phyloP scores from a whole-genome alignment of 768 basidiomycete genomes.

The Hygrocybe coccinea region DNA sequence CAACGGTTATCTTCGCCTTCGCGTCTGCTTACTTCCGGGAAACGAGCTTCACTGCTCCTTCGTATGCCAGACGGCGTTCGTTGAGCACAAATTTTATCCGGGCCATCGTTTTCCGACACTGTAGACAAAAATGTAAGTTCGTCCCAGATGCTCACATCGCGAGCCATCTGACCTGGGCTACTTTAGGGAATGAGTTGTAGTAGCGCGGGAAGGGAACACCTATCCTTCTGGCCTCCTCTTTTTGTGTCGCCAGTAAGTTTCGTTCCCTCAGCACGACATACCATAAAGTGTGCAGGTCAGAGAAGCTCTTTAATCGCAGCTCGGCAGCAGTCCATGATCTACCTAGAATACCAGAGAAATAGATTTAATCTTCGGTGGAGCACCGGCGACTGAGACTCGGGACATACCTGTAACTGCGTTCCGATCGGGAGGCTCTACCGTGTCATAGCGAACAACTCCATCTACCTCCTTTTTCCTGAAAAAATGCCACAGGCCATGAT shows the following conservation, averaged over 20 bases:
- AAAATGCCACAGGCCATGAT: slow-evolving; percentile 76
- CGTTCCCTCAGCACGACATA: slow-evolving; percentile 84
- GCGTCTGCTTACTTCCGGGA: neutral
- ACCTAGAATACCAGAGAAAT: slow-evolving; percentile 42
- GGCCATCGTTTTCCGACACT: slow-evolving; percentile 96
- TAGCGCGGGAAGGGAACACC: slow-evolving; percentile 34
- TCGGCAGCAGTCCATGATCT: slow-evolving; percentile 85
- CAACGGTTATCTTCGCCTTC: neutral
- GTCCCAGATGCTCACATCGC: neutral
- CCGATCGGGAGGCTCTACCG: slow-evolving; percentile 31
- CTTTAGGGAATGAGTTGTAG: slow-evolving; percentile 33
- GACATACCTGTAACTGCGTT: slow-evolving; percentile 19
- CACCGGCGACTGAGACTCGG: neutral
- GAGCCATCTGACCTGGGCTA: slow-evolving; percentile 40
- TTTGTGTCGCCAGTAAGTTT: slow-evolving; percentile 86
- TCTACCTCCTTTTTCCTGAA: slow-evolving; percentile 52
- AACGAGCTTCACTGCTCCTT: slow-evolving; percentile 53
- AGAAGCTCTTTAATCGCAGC: slow-evolving; percentile 85
- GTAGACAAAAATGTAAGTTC: slow-evolving; percentile 4
- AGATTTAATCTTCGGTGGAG: slow-evolving; percentile 1
- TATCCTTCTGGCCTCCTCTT: slow-evolving; percentile 67
- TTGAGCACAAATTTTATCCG: slow-evolving; percentile 89
- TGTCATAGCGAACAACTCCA: slow-evolving; percentile 53
- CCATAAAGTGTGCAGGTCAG: slow-evolving; percentile 93
- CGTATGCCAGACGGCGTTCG: slow-evolving; percentile 82